Evolutionary conservation across 495 filamentous ascomycete species (phyloP), one percentile per base, ranked within the genome.

Genomic region (Ramalina intermedia): DNA sequence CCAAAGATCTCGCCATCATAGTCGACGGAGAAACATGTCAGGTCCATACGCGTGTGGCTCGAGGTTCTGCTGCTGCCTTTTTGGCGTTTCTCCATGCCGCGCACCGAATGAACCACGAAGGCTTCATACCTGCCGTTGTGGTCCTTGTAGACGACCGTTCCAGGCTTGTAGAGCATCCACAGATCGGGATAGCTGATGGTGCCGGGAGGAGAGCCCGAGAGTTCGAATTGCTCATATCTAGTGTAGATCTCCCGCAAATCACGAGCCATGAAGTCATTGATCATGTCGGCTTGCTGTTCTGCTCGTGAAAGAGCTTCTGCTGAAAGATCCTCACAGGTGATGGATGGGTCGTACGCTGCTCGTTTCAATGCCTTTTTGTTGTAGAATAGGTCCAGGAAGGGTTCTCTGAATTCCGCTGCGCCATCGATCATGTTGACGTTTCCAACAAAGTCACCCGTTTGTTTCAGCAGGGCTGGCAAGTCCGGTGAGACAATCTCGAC

Each of bases 1-100:
- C 81, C 78, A 49, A 82, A 84, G 2, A 64, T 63, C 13, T 71
- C 68, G 11, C 82, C 82, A 47, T 81, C 70, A 42, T 69, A 82
- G 47, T 81, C 73, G 45, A 83, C 64, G 49, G 73, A 77, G 51
- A 52, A 58, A 36, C 52, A 52, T 13, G 45, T 49, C 17, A 58
- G n/a, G 42, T 58, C 52, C 6, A 58, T 23, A 21, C 53, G 43
- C 14, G 38, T 52, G 20, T 49, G 43, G 23, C 36, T 21, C 23
- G 36, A 27, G 39, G 40, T 24, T 36, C 24, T 7, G 20, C 17
- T 7, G 20, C 17, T 17, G 26, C 41, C 24, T 17, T 41, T 48
- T n/a, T 26, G 49, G 6, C 45, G 49, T 37, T 37, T 41, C 21
- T 50, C 41, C 42, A 48, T 23, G 11, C 55, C 55, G 17, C 49